Evolutionary conservation across 2,329 filamentous ascomycete species (phyloP).

Genomic region (Aspergillus neoniger): DNA sequence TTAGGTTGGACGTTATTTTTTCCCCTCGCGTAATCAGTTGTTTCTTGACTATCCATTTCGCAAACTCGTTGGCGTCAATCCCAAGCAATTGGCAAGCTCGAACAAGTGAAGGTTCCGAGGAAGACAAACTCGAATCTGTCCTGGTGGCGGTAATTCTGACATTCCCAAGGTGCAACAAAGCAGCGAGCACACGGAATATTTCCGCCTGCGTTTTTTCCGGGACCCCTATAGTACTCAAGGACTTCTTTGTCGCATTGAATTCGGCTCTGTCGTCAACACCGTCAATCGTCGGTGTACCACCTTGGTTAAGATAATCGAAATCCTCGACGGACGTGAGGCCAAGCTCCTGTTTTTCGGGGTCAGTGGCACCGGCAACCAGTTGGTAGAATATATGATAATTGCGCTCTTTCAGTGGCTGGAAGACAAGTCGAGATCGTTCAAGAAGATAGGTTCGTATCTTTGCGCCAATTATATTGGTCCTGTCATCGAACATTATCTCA

Average conservation of each 20-base stretch:
- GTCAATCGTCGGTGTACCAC: conserved; percentile 85
- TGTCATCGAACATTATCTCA: conserved; percentile 97
- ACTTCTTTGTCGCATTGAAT: conserved; percentile 83
- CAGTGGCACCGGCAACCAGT: conserved; percentile 86
- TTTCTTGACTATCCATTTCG: conserved; percentile 99
- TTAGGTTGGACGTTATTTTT: conserved; percentile 95
- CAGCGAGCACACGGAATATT: conserved; percentile 88
- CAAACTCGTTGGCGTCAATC: conserved; percentile 81
- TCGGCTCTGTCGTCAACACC: conserved; percentile 95
- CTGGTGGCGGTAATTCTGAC: conserved; percentile 91
- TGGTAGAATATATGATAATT: conserved; percentile 99
- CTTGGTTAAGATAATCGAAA: conserved; percentile 95
- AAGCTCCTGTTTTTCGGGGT: conserved; percentile 77
- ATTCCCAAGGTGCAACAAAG: conserved; percentile 91
- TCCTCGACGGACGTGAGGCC: conserved; percentile 80
- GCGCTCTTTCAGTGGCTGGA: conserved; percentile 94
- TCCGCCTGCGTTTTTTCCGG: conserved; percentile 70
- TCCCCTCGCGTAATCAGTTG: conserved; percentile 94
- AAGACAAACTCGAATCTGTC: conserved; percentile 79
- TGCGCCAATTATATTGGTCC: conserved; percentile 94
- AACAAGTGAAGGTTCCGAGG: conserved; percentile 78
- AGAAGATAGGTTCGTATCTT: conserved; percentile 96
- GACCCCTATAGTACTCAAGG: conserved; percentile 85
- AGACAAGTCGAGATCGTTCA: conserved; percentile 92
- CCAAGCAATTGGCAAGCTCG: conserved; percentile 83